Conservation (phyloP, 306 rosid species). For the Calophaca sinica region DNA sequence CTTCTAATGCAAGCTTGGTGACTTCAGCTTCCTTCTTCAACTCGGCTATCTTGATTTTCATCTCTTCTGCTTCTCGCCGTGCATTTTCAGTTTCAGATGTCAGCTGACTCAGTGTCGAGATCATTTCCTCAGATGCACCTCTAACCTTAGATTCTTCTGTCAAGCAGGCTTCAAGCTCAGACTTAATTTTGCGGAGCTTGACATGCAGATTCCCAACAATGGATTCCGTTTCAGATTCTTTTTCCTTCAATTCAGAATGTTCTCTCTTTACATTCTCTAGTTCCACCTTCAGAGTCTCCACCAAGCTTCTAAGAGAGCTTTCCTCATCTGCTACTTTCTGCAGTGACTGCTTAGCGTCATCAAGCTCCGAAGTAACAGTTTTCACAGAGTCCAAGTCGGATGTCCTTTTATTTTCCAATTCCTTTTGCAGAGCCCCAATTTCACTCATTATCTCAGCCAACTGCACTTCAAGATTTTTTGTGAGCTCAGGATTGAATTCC, state of each 20-base stretch:
- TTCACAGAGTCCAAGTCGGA: constrained; percentile 74
- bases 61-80: constrained; percentile 74
- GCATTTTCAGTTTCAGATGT: constrained; percentile 75
- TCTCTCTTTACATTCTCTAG: constrained; percentile 88
- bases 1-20: constrained; percentile 67
- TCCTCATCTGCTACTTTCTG: constrained; percentile 93
- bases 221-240: constrained; percentile 90
- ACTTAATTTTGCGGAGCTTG: constrained; percentile 72
- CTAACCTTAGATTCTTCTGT: constrained; percentile 80
- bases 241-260: constrained; percentile 81
- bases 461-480: constrained; percentile 68
- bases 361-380: constrained; percentile 81
- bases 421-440: constrained; percentile 71
- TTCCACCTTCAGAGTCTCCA: constrained; percentile 80
- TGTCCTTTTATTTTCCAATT: constrained; percentile 79
- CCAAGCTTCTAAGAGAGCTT: constrained; percentile 73
- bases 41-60: constrained; percentile 71
- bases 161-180: constrained; percentile 81
- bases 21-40: constrained; percentile 80
- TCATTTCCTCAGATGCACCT: constrained; percentile 83
- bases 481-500: constrained; percentile 70
- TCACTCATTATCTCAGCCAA: constrained; percentile 66
- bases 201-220: constrained; percentile 81
- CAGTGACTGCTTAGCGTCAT: constrained; percentile 85
- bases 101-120: constrained; percentile 74